Percentiles rank a stretch among this genome's conserved stretches.
Evolutionary conservation across 495 filamentous ascomycete species (phyloP).

Genomic region (Penicillium paxilli): DNA sequence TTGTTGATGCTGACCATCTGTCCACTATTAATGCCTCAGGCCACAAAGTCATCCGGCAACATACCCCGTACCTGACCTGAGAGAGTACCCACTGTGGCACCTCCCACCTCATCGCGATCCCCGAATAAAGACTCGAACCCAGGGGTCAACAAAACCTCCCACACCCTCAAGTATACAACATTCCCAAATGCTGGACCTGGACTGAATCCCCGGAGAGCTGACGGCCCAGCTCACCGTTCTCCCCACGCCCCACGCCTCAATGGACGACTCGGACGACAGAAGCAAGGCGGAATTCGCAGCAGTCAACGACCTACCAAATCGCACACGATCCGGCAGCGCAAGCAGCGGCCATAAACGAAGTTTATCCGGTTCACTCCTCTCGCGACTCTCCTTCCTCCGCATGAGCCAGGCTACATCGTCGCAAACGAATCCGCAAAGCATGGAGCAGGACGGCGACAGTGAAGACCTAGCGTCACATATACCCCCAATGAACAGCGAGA

Average conservation of each 20-base stretch:
- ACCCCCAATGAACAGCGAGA: slow-evolving; percentile 15
- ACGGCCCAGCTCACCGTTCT: slow-evolving; percentile 13
- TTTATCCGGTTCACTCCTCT: slow-evolving; percentile 61
- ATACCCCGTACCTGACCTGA: too few relatives aligned
- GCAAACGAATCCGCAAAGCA: slow-evolving; percentile 38
- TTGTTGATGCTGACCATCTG: too few relatives aligned
- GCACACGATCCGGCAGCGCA: slow-evolving; percentile 40
- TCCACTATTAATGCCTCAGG: too few relatives aligned
- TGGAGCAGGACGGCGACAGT: slow-evolving; percentile 41
- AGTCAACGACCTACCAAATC: slow-evolving; percentile 30
- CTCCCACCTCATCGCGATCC: not conserved
- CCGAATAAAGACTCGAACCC: too few relatives aligned
- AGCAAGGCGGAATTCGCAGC: slow-evolving; percentile 28
- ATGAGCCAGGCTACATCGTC: slow-evolving; percentile 40
- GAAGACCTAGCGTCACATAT: slow-evolving; percentile 30
- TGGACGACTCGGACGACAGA: slow-evolving; percentile 39
- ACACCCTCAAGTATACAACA: too few relatives aligned
- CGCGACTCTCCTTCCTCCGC: slow-evolving; percentile 57
- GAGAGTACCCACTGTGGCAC: too few relatives aligned
- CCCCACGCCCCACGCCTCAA: slow-evolving; percentile 24
- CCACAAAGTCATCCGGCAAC: too few relatives aligned
- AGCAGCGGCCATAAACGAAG: slow-evolving; percentile 60
- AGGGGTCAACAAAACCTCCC: too few relatives aligned
- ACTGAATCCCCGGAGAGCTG: slow-evolving; percentile 27
- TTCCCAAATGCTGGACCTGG: slow-evolving; percentile 14